These are phyloP conservation scores for Colletotrichum noveboracense DNA, from an alignment of 2,329 filamentous ascomycete genomes.

Conservation along the genomic window DNA sequence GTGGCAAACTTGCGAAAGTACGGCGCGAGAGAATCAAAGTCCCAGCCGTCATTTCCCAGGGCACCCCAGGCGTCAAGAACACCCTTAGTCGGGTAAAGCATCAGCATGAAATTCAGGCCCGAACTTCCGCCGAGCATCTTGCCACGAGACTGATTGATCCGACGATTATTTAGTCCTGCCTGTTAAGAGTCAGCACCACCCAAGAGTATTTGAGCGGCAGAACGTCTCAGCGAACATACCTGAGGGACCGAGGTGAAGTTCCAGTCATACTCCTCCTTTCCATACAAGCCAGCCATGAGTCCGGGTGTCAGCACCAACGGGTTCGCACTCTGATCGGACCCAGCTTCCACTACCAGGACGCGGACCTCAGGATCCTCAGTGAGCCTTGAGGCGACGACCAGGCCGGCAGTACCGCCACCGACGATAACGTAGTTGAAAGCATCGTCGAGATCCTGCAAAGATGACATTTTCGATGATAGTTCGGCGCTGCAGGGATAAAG, in stretches of 20 bases:
- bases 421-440: slow-evolving; percentile 32
- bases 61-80: slow-evolving; percentile 29
- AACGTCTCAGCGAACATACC: background rate
- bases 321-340: slow-evolving; percentile 24
- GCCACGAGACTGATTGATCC: slow-evolving; percentile 27
- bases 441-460: background rate
- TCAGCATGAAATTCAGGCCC: slow-evolving; percentile 27
- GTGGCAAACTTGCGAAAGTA: slow-evolving; percentile 37
- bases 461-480: background rate
- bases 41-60: slow-evolving; percentile 31
- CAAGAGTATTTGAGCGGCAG: too few species aligned
- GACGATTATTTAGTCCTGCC: slow-evolving; percentile 23
- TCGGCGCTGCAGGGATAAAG: background rate
- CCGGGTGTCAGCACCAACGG: slow-evolving; percentile 22
- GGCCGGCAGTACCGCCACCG: slow-evolving; percentile 36
- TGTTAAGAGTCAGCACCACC: background rate
- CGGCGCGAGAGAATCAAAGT: slow-evolving; percentile 30
- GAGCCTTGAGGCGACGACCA: slow-evolving; percentile 36
- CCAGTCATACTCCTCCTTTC: slow-evolving; percentile 28
- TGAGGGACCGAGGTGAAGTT: slow-evolving; percentile 26
- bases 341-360: slow-evolving; percentile 32
- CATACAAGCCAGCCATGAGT: slow-evolving; percentile 21
- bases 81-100: slow-evolving; percentile 16
- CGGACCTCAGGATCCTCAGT: slow-evolving; percentile 24
- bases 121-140: slow-evolving; percentile 27